Conservation (phyloP, 2,329 filamentous ascomycete genomes). For the Penicillium psychrosexuale region DNA sequence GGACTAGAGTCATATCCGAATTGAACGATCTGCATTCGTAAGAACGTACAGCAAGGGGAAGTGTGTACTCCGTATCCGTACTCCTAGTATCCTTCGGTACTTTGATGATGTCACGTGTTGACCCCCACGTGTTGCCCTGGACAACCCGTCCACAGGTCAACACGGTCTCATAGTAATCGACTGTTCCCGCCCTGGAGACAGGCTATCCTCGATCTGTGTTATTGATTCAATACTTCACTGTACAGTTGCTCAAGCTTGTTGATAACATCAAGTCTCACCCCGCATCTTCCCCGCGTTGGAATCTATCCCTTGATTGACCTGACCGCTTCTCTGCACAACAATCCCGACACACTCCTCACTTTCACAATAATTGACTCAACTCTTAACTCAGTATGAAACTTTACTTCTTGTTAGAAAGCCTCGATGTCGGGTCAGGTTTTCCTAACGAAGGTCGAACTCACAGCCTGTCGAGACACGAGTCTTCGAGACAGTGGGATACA, state of each 20-base stretch:
- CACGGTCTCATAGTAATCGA: neutral
- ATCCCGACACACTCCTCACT: neutral
- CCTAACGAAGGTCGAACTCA: conserved; percentile 32
- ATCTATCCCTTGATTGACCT: conserved; percentile 8
- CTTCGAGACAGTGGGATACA: conserved; percentile 34
- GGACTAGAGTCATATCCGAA: neutral
- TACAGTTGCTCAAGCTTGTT: neutral
- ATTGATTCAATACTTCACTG: neutral
- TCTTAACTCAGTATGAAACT: neutral
- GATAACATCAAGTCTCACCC: neutral
- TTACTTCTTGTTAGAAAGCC: neutral
- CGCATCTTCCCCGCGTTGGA: neutral
- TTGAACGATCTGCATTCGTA: neutral
- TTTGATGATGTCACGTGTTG: neutral
- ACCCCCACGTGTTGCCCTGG: neutral
- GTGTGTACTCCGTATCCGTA: too few species aligned
- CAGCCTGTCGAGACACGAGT: conserved; percentile 29
- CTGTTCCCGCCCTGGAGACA: neutral
- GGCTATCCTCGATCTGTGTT: neutral
- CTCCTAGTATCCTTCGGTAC: too few species aligned
- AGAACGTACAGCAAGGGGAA: neutral
- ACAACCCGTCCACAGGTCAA: neutral
- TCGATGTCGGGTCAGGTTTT: conserved; percentile 25
- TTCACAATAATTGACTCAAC: neutral
- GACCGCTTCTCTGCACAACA: conserved; percentile 6